Evolutionary conservation across 495 filamentous ascomycete genomes (phyloP), one percentile per base, ranked within the genome.

Genomic region (Staphylotrichum tortipilum): DNA sequence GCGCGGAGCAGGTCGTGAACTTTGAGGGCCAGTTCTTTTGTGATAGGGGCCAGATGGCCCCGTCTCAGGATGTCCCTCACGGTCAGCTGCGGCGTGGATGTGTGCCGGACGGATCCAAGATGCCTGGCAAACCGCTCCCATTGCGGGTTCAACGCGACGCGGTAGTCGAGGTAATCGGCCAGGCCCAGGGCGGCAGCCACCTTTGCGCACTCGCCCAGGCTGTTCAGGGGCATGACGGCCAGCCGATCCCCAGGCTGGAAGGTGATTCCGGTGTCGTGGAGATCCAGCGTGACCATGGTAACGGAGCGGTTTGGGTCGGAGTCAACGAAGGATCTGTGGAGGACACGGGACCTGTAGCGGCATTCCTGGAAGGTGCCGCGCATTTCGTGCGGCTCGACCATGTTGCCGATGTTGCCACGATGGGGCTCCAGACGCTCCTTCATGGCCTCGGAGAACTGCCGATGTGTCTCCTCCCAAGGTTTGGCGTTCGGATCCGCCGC

Each of bases 311-410:
- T 63, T 3, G 65, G 58, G 47, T 77, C 71, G 1, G 58, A 45
- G 48, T 75, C 71, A 31, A 76, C 66, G 45, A 61, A 61, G 1
- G 69, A 65, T 21, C 74, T 66, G 40, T 59, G 58, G 18, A 68
- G 49, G 17, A 76, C 57, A 11, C 64, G 63, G 4, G 71, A 71
- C 29, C 53, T 57, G 51, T 75, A 74, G 19, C 74, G 67, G 44
- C 73, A 75, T 54, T 77, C 73, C 47, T 75, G 70, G 47, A 75
- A 77, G 5, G 65, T 72, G 4, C 74, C 72, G 39, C 74, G 68
- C 69, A 76, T 74, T 45, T 76, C 62, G 48, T 75, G 65, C 3
- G 74, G 71, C 40, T 76, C 71, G 7, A 74, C n/a, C n/a, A n/a
- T n/a, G n/a, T n/a, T 60, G 8, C 60, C 43, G 35, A 75, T 60